Base-by-base conservation (phyloP, 2,329 filamentous ascomycete species). In the Xylaria sp. region DNA sequence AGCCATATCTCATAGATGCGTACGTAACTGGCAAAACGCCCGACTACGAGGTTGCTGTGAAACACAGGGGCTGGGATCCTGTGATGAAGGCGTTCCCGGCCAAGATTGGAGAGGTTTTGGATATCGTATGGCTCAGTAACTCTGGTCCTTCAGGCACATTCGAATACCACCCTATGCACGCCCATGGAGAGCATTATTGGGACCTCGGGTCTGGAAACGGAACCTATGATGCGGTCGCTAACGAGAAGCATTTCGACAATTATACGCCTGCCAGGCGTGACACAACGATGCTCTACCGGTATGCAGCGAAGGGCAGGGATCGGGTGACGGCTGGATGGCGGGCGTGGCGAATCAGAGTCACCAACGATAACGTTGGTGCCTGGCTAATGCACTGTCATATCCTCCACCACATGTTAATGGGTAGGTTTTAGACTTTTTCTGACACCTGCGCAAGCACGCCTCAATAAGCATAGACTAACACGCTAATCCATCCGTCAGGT, bases 361-460 rank as follows among this genome's bases (percentile, higher is more conserved):
- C 72, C 0, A 68, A 76, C 37, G 72, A 77, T 1, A 76, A 84
- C 3, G 81, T 87, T 0, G 86, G 86, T 0, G 84, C 84, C 2
- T 88, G 84, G 84, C 84, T 88, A 83, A 76, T 88, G 65, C 86
- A 88, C 71, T 88, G 86, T 65, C 86, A 88, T 70, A 80, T 84
- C 15, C 65, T 84, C 52, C 80, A 82, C 57, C 86, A 88, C 70
- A 84, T 86, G 79, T 74, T 84, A 17, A 87, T 87, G 84, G 83
- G 81, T 68, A 74, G 76, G 79, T 73, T 38, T 31, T 25, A 25
- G 25, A 51, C 33, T 11, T 25, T 12, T 33, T n/a, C n/a, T 17
- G 28, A 31, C 15, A 15, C 33, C 33, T 25, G 12, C 17, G 23
- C 49, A 51, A 25, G 19, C 19, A 19, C 5, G 33, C 33, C 19